Percentiles rank a stretch among this genome's conserved stretches.
Conservation (phyloP, 1,139 yeast genomes). For the Insectozyma bohioensis region DNA sequence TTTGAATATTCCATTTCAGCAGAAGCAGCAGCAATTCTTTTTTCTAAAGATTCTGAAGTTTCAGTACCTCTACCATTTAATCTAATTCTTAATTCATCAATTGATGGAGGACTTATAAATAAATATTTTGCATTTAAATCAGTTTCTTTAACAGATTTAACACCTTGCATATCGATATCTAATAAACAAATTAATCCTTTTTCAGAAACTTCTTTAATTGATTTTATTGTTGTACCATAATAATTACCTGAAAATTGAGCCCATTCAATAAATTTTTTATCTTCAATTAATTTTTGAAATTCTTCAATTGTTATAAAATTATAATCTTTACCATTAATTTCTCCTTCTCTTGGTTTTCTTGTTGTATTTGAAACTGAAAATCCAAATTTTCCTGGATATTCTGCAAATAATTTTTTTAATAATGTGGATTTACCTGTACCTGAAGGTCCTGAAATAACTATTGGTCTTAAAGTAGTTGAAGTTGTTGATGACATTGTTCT, state of each 20-base stretch:
- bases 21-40: slow-evolving; percentile 82
- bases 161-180: slow-evolving; percentile 99
- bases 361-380: slow-evolving; percentile 96
- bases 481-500: slow-evolving; percentile 6
- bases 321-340: slow-evolving; percentile 84
- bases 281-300: slow-evolving; percentile 72
- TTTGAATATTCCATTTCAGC: slow-evolving; percentile 87
- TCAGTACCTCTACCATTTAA: slow-evolving; percentile 92
- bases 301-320: slow-evolving; percentile 78
- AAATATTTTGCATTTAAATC: slow-evolving; percentile 80
- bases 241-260: slow-evolving; percentile 97
- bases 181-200: slow-evolving; percentile 75
- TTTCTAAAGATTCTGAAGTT: slow-evolving; percentile 76
- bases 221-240: slow-evolving; percentile 88
- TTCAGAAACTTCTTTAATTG: slow-evolving; percentile 73
- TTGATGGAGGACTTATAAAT: slow-evolving; percentile 90
- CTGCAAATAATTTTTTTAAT: slow-evolving; percentile 84
- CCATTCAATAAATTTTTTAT: slow-evolving; percentile 87
- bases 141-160: slow-evolving; percentile 81
- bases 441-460: slow-evolving; percentile 95
- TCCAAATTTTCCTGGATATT: slow-evolving; percentile 85
- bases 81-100: slow-evolving; percentile 71
- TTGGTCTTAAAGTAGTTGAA: slow-evolving; percentile 54
- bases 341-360: slow-evolving; percentile 89
- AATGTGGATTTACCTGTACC: slow-evolving; percentile 97